Base-by-base conservation (phyloP, 2,329 filamentous ascomycete species). In the Fusarium torulosum region DNA sequence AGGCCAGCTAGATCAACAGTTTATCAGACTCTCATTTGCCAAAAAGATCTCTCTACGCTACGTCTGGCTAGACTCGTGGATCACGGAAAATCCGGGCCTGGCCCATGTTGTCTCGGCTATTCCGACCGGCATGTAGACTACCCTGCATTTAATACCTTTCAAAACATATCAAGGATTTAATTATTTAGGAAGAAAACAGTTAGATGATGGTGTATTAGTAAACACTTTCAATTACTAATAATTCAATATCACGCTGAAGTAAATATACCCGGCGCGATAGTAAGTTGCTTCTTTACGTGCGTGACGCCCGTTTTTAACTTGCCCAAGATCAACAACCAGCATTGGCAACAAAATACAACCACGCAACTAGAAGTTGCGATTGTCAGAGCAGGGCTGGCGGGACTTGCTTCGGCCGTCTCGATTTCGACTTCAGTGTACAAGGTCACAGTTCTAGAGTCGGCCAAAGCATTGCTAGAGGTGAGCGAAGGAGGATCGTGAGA, bases 361-460 rank as follows among this genome's bases (percentile, higher is more conserved):
- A 10, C 1, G 1, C 14, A 4, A 0, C 5, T 50, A 2, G 1
- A 7, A 0, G 33, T 50, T 0, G 4, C 40, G 1, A 13, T 50
- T 10, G 47, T 50, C 9, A 33, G 47, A 0, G 47, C 47, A 7
- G 47, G 47, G 10, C 47, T 51, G 17, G 47, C 47, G 6, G 47
- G 47, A 27, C 47, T 51, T 1, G 23, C 47, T 2, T 33, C 35
- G 4, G 47, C 35, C 0, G 27, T 51, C 23, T 51, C 35, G 14
- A 41, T 20, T 20, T 27, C 47, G 4, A n/a, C 41, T 27, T 51
- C 47, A 2, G 35, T 21, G 2, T 33, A 51, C 11, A 41, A 21
- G 3, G 47, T 42, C 15, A 51, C 47, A 1, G 47, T 51, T 2
- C 14, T 51, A 8, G 47, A 51, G 7, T 51, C 47, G 1, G 47